A percentile compares a stretch with the other conserved stretches of the same genome.
Conservation (phyloP, 2,329 filamentous ascomycete species). For the Exophiala lecanii-corni region DNA sequence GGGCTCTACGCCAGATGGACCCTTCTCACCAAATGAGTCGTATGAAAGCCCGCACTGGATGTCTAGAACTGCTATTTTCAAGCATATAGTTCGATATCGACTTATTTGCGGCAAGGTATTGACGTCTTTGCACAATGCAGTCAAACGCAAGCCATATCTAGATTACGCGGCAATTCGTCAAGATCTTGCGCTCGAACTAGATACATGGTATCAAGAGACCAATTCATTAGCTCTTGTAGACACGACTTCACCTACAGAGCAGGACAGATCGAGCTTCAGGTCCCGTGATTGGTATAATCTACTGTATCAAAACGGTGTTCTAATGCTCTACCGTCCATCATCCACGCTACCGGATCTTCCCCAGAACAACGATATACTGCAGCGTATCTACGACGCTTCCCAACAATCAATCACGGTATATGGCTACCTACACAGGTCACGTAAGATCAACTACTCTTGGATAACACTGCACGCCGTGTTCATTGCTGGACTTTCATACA, state of each 20-base stretch:
- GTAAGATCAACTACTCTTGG: conserved; percentile 46
- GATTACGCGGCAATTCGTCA: conserved; percentile 4
- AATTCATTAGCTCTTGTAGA: conserved; percentile 5
- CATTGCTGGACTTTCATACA: conserved; percentile 43
- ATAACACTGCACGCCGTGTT: conserved; percentile 48
- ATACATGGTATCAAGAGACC: conserved; percentile 4
- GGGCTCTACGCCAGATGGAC: conserved; percentile 5
- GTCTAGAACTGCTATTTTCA: conserved; percentile 8
- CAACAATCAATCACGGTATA: conserved; percentile 41
- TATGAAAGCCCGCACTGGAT: conserved; percentile 6
- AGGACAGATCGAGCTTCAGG: conserved; percentile 37
- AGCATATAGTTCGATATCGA: conserved; percentile 4
- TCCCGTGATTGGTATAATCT: conserved; percentile 42
- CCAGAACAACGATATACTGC: conserved; percentile 29
- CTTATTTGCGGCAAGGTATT: conserved; percentile 8
- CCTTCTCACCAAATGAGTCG: conserved; percentile 5
- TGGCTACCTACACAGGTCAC: conserved; percentile 40
- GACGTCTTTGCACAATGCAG: conserved; percentile 7
- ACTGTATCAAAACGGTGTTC: conserved; percentile 40
- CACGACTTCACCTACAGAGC: conserved; percentile 34
- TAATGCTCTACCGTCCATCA: conserved; percentile 42
- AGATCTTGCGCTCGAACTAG: conserved; percentile 3
- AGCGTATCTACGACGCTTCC: conserved; percentile 39
- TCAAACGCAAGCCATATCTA: conserved; percentile 1
- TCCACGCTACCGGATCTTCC: conserved; percentile 30